Evolutionary conservation across 495 filamentous ascomycete genomes (phyloP).

Genomic region (Terfezia boudieri): DNA sequence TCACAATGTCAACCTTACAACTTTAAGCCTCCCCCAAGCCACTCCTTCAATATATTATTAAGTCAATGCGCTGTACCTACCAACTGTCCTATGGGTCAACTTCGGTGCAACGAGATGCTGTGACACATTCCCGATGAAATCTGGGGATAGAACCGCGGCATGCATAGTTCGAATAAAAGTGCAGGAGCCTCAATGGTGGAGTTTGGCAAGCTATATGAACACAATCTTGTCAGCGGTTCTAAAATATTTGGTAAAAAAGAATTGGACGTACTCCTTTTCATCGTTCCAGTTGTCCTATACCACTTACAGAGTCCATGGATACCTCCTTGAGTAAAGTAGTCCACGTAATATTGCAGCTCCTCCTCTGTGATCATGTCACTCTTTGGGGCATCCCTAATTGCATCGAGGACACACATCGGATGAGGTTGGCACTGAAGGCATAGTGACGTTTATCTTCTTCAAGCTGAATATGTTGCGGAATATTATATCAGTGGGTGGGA

Average conservation of each 20-base stretch:
- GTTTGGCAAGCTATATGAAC: not conserved
- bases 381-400: slow-evolving; percentile 26
- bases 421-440: not conserved
- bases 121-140: slow-evolving; percentile 28
- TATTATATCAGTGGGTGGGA: too few relatives aligned
- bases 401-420: slow-evolving; percentile 24
- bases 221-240: too few relatives aligned
- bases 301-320: slow-evolving; percentile 63
- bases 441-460: not conserved
- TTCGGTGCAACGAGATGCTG: slow-evolving; percentile 46
- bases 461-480: not conserved
- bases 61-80: slow-evolving; percentile 46
- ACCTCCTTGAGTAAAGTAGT: slow-evolving; percentile 45
- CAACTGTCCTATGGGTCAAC: slow-evolving; percentile 34
- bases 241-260: not conserved
- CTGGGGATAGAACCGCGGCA: slow-evolving; percentile 44
- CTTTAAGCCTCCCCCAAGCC: not conserved
- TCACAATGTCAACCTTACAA: too few relatives aligned
- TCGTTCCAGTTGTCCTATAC: slow-evolving; percentile 59
- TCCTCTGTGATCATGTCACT: slow-evolving; percentile 37
- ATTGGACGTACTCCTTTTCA: slow-evolving; percentile 32
- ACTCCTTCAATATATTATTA: slow-evolving; percentile 8
- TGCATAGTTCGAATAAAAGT: slow-evolving; percentile 46
- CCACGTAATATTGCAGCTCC: slow-evolving; percentile 56
- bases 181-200: slow-evolving; percentile 36